Percentiles rank a stretch among this genome's conserved stretches.
Evolutionary conservation across 164 flowering plant genomes (phyloP).

Genomic region (Warburgia ugandensis): DNA sequence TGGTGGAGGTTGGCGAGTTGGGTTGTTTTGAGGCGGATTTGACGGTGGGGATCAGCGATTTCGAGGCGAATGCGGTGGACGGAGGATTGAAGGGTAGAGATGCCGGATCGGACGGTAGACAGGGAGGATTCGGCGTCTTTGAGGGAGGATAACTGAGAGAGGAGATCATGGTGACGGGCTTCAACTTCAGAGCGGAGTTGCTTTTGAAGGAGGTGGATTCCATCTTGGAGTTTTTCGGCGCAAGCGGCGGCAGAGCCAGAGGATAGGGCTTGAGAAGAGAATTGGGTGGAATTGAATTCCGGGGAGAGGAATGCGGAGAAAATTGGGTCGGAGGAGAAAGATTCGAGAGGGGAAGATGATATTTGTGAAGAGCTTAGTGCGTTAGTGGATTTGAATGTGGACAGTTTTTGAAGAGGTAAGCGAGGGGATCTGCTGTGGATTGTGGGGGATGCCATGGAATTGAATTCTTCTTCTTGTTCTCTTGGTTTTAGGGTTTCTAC

Average conservation of each 20-base stretch:
- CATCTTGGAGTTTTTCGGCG: slow-evolving; percentile 79
- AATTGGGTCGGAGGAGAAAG: slow-evolving; percentile 70
- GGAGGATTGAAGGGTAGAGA: slow-evolving; percentile 76
- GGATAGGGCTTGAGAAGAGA: slow-evolving; percentile 91
- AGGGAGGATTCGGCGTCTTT: slow-evolving; percentile 65
- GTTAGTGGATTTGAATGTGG: slow-evolving; percentile 46
- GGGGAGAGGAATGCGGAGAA: slow-evolving; percentile 87
- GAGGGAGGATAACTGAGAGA: slow-evolving; percentile 72
- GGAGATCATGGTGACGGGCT: slow-evolving; percentile 63
- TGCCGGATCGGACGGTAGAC: slow-evolving; percentile 58
- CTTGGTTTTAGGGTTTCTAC: too few species aligned
- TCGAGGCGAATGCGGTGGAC: slow-evolving; percentile 65
- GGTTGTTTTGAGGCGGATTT: slow-evolving; percentile 40
- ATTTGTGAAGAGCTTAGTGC: slow-evolving; percentile 12
- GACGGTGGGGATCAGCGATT: slow-evolving; percentile 67
- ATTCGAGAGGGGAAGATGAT: slow-evolving; percentile 36
- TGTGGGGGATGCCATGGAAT: too few species aligned
- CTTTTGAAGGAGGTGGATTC: slow-evolving; percentile 65
- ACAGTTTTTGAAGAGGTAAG: slow-evolving; percentile 54
- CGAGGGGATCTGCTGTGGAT: too few species aligned
- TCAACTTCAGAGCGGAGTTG: slow-evolving; percentile 85
- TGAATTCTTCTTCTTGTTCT: too few species aligned
- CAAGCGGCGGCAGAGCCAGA: slow-evolving; percentile 91
- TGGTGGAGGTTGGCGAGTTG: slow-evolving; percentile 68
- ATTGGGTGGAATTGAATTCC: slow-evolving; percentile 61